Conservation (phyloP, 495 filamentous ascomycete species). For the Aspergillus bridgeri region DNA sequence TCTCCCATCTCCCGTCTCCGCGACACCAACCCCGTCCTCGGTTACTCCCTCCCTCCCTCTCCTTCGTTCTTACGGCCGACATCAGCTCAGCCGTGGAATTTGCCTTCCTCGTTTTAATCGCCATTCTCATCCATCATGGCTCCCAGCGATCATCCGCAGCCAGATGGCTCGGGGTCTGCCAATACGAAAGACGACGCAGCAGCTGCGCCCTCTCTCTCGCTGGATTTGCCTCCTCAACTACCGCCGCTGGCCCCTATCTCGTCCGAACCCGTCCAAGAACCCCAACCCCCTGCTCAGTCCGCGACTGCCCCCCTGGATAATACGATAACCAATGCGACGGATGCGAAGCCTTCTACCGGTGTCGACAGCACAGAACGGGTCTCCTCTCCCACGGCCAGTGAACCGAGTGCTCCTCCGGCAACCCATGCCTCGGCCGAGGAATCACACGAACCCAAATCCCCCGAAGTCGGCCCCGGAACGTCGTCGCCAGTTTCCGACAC, state of each 20-base stretch:
- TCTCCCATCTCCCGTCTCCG: background rate
- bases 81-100: background rate
- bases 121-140: conserved; percentile 20
- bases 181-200: conserved; percentile 17
- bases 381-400: conserved; percentile 16
- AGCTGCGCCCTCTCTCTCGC: conserved; percentile 18
- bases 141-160: conserved; percentile 23
- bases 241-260: conserved; percentile 1
- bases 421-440: conserved; percentile 24
- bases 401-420: conserved; percentile 13
- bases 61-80: background rate
- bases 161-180: conserved; percentile 15
- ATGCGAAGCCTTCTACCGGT: conserved; percentile 26
- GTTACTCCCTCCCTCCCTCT: background rate
- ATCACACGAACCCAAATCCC: conserved; percentile 33
- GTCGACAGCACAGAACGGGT: conserved; percentile 25
- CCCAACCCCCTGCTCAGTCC: conserved; percentile 13
- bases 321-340: conserved; percentile 13
- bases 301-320: conserved; percentile 16
- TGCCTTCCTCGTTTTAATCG: background rate
- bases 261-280: conserved; percentile 12
- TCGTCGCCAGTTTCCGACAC: conserved; percentile 36
- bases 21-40: background rate
- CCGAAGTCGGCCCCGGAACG: conserved; percentile 22
- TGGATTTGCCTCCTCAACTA: conserved; percentile 15